Percentiles rank a stretch among this genome's conserved stretches.
phyloP scores from a whole-genome alignment of 1,284 basidiomycete species.

The Apiotrichum porosum region DNA sequence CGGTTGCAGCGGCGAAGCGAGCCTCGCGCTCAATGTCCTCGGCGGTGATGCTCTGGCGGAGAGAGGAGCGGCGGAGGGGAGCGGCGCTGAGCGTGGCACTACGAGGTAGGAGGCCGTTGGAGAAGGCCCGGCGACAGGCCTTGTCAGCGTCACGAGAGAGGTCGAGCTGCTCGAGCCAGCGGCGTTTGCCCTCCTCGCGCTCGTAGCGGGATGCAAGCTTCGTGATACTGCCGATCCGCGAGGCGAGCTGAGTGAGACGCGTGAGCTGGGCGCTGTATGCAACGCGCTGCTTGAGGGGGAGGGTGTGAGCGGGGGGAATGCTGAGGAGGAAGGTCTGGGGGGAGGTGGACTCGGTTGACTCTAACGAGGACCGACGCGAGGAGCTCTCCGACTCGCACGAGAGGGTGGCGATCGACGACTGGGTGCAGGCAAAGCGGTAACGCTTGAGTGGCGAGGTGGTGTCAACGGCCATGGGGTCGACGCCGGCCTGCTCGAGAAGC shows the following conservation, averaged over 20 bases:
- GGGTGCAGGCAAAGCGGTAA: not conserved
- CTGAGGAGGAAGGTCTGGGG: constrained; percentile 37
- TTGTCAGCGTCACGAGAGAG: constrained; percentile 35
- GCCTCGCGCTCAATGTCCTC: constrained; percentile 20
- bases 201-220: constrained; percentile 38
- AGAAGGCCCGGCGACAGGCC: constrained; percentile 37
- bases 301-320: constrained; percentile 36
- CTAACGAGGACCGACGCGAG: constrained; percentile 14
- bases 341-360: constrained; percentile 9
- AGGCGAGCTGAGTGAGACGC: constrained; percentile 35
- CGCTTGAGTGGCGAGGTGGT: not conserved
- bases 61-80: constrained; percentile 22
- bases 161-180: constrained; percentile 44
- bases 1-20: not conserved
- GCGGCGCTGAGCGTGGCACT: constrained; percentile 8
- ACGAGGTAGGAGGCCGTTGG: constrained; percentile 25
- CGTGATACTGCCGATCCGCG: constrained; percentile 32
- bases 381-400: constrained; percentile 11
- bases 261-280: constrained; percentile 34
- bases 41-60: constrained; percentile 28
- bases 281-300: constrained; percentile 29
- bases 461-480: constrained; percentile 14
- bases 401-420: constrained; percentile 8
- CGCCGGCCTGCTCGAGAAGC: constrained; percentile 22
- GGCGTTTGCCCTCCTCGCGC: constrained; percentile 44